Base-by-base conservation (phyloP, 768 basidiomycete species). In the Phaffia tasmanica region DNA sequence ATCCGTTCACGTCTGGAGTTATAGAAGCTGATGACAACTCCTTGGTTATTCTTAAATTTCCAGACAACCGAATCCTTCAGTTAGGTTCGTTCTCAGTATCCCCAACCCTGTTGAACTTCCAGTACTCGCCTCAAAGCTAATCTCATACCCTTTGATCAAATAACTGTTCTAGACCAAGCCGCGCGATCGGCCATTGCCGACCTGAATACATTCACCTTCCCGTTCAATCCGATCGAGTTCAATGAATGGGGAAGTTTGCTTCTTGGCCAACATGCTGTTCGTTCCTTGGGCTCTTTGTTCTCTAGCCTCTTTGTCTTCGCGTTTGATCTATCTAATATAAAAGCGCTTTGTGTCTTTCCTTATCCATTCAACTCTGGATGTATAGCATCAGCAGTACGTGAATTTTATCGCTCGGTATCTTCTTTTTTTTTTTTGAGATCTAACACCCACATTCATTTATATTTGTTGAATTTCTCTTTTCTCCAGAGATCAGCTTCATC, bases 91-190 rank as follows among this genome's bases (percentile, higher is more conserved):
- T 42, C 35, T 42, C 11, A 42, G 35, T 42, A n/a, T n/a, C n/a
- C n/a, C n/a, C n/a, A n/a, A n/a, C n/a, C n/a, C n/a, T n/a, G n/a
- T n/a, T n/a, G n/a, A n/a, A n/a, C n/a, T n/a, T n/a, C n/a, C n/a
- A n/a, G n/a, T n/a, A n/a, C n/a, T n/a, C n/a, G n/a, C n/a, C n/a
- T n/a, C n/a, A n/a, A n/a, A n/a, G n/a, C n/a, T n/a, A n/a, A n/a
- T n/a, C n/a, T n/a, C n/a, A n/a, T n/a, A n/a, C n/a, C n/a, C n/a
- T n/a, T n/a, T n/a, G n/a, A n/a, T n/a, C n/a, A n/a, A n/a, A n/a
- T n/a, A n/a, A n/a, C n/a, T n/a, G n/a, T n/a, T 35, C 46, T 51
- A 63, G 67, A 69, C 4, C 67, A 69, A 47, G 67, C 67, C 8
- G 57, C 67, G 3, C 62, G 67, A 0, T 53, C 62, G 2, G 63